phyloP scores from a whole-genome alignment of 2,329 filamentous ascomycete species.

The Amauroascus verrucosus region DNA sequence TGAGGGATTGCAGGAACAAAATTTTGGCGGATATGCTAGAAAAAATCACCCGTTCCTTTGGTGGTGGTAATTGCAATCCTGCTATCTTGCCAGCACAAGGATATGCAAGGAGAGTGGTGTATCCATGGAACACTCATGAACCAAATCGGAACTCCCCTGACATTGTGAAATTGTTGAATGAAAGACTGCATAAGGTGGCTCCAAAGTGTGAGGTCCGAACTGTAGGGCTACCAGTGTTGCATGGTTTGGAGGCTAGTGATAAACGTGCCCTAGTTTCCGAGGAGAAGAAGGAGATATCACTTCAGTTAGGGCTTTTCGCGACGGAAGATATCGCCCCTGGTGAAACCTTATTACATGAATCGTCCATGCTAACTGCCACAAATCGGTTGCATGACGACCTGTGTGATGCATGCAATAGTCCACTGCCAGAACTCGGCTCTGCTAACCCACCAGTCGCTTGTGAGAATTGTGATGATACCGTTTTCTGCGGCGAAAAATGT shows the following conservation, averaged over 20 bases:
- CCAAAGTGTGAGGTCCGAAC: constrained; percentile 73
- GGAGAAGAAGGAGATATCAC: constrained; percentile 32
- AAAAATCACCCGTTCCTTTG: constrained; percentile 22
- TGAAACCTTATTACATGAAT: constrained; percentile 68
- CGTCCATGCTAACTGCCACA: constrained; percentile 77
- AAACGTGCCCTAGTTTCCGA: constrained; percentile 7
- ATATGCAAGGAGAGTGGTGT: constrained; percentile 44
- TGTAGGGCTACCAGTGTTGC: constrained; percentile 63
- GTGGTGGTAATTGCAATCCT: constrained; percentile 18
- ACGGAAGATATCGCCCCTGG: constrained; percentile 67
- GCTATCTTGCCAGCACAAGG: constrained; percentile 31
- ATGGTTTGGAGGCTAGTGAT: constrained; percentile 27
- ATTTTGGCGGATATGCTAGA: constrained; percentile 24
- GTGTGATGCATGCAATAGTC: constrained; percentile 78
- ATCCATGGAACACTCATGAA: constrained; percentile 54
- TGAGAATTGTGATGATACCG: constrained; percentile 46
- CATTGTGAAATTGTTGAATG: constrained; percentile 59
- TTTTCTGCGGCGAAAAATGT: constrained; percentile 52
- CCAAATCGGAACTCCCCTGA: constrained; percentile 47
- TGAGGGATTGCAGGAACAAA: constrained; percentile 8
- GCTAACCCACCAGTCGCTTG: constrained; percentile 37
- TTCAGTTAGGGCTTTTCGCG: constrained; percentile 84
- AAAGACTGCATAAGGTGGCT: constrained; percentile 56
- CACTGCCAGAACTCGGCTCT: constrained; percentile 51
- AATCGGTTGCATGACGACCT: constrained; percentile 76